A percentile compares a stretch with the other conserved stretches of the same genome.
Evolutionary conservation across 1,139 yeast genomes (phyloP).

Genomic region (Sugiyamaella castrensis): DNA sequence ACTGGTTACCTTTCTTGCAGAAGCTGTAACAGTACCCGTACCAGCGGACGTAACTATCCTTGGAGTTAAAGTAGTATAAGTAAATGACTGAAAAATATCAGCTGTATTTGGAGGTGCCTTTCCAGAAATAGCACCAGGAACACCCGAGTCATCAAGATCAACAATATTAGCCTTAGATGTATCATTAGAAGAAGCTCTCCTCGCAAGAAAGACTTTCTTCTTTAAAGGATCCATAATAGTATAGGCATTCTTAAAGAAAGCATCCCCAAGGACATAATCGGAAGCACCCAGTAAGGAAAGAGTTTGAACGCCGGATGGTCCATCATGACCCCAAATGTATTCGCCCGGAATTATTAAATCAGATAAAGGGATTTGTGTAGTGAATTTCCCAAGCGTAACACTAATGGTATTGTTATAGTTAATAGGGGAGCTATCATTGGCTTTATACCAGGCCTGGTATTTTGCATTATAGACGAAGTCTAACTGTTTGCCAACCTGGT

Average conservation of each 20-base stretch:
- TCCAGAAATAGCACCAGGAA: conserved; percentile 25
- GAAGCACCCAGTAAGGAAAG: conserved; percentile 33
- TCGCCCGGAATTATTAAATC: conserved; percentile 37
- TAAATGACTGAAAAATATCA: conserved; percentile 7
- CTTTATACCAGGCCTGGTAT: conserved; percentile 32
- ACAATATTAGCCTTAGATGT: conserved; percentile 18
- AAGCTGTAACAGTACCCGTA: not conserved
- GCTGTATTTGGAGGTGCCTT: conserved; percentile 4
- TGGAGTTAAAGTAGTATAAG: conserved; percentile 18
- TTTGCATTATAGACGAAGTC: conserved; percentile 27
- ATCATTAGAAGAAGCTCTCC: conserved; percentile 36
- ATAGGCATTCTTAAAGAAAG: conserved; percentile 65
- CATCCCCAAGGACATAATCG: conserved; percentile 58
- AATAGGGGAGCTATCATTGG: conserved; percentile 14
- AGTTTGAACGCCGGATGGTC: conserved; percentile 33
- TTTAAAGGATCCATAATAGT: conserved; percentile 69
- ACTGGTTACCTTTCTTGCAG: not conserved
- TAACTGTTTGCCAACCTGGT: conserved; percentile 28
- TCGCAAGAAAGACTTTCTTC: conserved; percentile 59
- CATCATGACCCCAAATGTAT: conserved; percentile 35
- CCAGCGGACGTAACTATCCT: conserved; percentile 12
- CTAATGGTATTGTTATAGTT: conserved; percentile 20
- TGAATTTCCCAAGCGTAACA: conserved; percentile 31
- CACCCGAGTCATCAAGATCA: conserved; percentile 18
- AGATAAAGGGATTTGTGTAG: conserved; percentile 27